These are phyloP conservation scores for Dinochytrium kinnereticum DNA, from an alignment of 371 early-diverging fungal genomes.

Conservation along the genomic window DNA sequence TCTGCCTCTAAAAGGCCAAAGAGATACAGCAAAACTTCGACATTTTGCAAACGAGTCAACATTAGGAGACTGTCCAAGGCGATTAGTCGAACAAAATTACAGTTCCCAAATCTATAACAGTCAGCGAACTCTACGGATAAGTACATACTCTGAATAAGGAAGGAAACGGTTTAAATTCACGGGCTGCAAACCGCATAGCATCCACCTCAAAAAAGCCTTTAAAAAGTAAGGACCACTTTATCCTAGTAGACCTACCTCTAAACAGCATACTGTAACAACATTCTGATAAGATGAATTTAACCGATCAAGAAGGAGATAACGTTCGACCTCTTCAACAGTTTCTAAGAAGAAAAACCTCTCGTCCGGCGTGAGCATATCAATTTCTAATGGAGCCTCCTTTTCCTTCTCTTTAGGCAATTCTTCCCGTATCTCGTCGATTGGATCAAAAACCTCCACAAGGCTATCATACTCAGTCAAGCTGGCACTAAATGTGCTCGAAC, in stretches of 20 bases:
- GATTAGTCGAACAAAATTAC: slow-evolving; percentile 38
- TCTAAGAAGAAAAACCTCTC: slow-evolving; percentile 67
- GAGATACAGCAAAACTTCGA: slow-evolving; percentile 31
- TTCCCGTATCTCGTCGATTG: slow-evolving; percentile 32
- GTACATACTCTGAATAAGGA: slow-evolving; percentile 38
- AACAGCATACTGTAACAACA: slow-evolving; percentile 76
- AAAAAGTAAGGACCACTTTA: slow-evolving; percentile 81
- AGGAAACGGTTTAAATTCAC: slow-evolving; percentile 68
- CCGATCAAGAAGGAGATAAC: slow-evolving; percentile 79
- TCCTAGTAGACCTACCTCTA: slow-evolving; percentile 57
- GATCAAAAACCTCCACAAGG: slow-evolving; percentile 56
- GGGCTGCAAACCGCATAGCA: slow-evolving; percentile 67
- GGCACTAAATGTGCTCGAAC: not conserved
- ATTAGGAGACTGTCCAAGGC: slow-evolving; percentile 45
- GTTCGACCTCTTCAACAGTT: slow-evolving; percentile 63
- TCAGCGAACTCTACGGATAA: not conserved
- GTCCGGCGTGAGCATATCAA: slow-evolving; percentile 34
- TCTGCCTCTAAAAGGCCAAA: slow-evolving; percentile 38
- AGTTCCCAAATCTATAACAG: slow-evolving; percentile 30
- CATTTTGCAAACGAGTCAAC: slow-evolving; percentile 31
- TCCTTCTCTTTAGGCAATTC: slow-evolving; percentile 27
- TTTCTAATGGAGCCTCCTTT: not conserved
- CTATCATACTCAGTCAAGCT: slow-evolving; percentile 11
- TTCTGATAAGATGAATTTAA: slow-evolving; percentile 88
- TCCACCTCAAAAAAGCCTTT: slow-evolving; percentile 58